Conservation (phyloP, 257 asterid species). For the Primulina eburnea region DNA sequence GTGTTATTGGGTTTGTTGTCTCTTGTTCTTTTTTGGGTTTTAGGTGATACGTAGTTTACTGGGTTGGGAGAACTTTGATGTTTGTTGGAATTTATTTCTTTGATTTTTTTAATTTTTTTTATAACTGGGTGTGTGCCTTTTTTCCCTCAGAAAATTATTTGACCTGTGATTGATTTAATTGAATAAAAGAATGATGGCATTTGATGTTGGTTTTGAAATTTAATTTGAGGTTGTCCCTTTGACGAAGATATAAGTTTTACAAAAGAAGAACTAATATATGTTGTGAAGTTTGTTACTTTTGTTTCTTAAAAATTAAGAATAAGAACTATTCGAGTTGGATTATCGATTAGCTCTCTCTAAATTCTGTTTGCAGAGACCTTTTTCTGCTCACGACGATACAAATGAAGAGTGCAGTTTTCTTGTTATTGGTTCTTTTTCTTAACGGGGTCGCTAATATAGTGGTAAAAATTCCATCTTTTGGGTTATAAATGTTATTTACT, state of each 20-base stretch:
- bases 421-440: slow-evolving; percentile 36
- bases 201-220: slow-evolving; percentile 3
- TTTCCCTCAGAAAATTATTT: background rate
- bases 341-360: background rate
- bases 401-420: slow-evolving; percentile 38
- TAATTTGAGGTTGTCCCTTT: background rate
- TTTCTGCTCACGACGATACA: slow-evolving; percentile 22
- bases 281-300: background rate
- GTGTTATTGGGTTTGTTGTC: background rate
- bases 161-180: background rate
- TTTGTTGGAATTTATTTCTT: background rate
- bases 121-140: background rate
- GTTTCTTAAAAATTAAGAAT: background rate
- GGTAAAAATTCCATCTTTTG: slow-evolving; percentile 36
- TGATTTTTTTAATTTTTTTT: background rate
- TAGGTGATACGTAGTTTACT: background rate
- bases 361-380: slow-evolving; percentile 13
- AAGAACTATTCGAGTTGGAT: background rate
- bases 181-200: background rate
- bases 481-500: slow-evolving; percentile 7
- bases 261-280: background rate
- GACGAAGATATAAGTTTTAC: background rate
- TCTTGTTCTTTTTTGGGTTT: background rate
- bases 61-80: background rate
- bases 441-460: slow-evolving; percentile 35